These are phyloP conservation scores for Phytophthora meadii DNA, from an alignment of 352 stramenopile species.

Conservation along the genomic window DNA sequence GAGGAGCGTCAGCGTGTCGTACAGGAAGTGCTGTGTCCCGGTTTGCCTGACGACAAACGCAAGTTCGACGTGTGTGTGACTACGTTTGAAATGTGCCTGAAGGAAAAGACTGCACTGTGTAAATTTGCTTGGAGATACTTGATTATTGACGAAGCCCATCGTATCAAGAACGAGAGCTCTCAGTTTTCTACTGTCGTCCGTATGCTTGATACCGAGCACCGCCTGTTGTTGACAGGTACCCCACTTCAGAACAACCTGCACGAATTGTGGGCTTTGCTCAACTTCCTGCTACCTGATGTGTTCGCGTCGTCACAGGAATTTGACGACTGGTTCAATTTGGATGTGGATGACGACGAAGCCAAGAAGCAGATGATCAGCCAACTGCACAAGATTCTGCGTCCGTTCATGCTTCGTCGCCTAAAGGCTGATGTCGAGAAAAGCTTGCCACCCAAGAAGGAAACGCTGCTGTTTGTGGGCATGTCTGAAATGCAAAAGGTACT, in stretches of 20 bases:
- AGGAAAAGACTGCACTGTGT: slow-evolving; percentile 88
- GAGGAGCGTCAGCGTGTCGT: slow-evolving; percentile 88
- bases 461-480: slow-evolving; percentile 92
- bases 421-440: slow-evolving; percentile 99
- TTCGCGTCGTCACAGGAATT: slow-evolving; percentile 92
- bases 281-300: slow-evolving; percentile 94
- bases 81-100: slow-evolving; percentile 97
- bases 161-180: slow-evolving; percentile 90
- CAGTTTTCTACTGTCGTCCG: slow-evolving; percentile 89
- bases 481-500: slow-evolving; percentile 95
- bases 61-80: slow-evolving; percentile 98
- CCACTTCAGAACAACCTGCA: slow-evolving; percentile 96
- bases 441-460: slow-evolving; percentile 98
- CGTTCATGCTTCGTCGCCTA: slow-evolving; percentile 97
- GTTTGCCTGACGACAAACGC: slow-evolving; percentile 89
- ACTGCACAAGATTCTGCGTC: slow-evolving; percentile 89
- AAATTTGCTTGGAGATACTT: slow-evolving; percentile 92
- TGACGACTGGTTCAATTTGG: slow-evolving; percentile 90
- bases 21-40: slow-evolving; percentile 89
- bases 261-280: slow-evolving; percentile 95
- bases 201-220: slow-evolving; percentile 86
- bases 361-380: slow-evolving; percentile 92
- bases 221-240: slow-evolving; percentile 94
- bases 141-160: slow-evolving; percentile 89
- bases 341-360: slow-evolving; percentile 88